Percentiles rank a stretch among this genome's conserved stretches.
Evolutionary conservation across 371 early-diverging fungal species (phyloP).

Genomic region (Haplosporangium sp.): DNA sequence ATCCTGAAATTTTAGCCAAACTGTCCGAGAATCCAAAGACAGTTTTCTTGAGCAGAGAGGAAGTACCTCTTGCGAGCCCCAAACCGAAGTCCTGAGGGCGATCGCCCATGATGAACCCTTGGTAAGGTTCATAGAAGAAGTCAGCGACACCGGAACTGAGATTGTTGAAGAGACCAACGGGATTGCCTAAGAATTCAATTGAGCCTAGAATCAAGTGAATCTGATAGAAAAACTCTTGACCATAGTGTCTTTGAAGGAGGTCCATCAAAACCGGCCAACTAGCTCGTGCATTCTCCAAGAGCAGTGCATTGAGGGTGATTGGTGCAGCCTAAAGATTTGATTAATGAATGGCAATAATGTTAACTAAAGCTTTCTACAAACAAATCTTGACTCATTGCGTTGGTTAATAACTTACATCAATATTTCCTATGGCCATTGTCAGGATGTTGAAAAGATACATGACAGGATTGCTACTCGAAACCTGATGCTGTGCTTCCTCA

Average conservation of each 20-base stretch:
- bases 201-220: constrained; percentile 95
- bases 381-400: background rate
- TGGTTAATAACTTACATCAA: constrained; percentile 71
- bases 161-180: constrained; percentile 96
- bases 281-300: constrained; percentile 89
- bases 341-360: background rate
- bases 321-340: constrained; percentile 81
- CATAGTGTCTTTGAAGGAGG: constrained; percentile 86
- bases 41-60: constrained; percentile 93
- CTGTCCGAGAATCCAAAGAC: constrained; percentile 97
- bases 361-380: background rate
- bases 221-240: constrained; percentile 92
- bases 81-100: constrained; percentile 96
- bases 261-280: constrained; percentile 83
- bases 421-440: constrained; percentile 97
- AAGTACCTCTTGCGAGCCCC: constrained; percentile 94
- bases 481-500: constrained; percentile 63
- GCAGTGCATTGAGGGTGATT: constrained; percentile 90
- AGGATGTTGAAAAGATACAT: constrained; percentile 86
- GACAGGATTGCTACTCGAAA: constrained; percentile 59
- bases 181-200: constrained; percentile 98
- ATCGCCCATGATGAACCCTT: constrained; percentile 96
- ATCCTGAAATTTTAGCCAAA: constrained; percentile 94
- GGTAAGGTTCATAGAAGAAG: constrained; percentile 98
- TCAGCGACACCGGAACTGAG: constrained; percentile 95